A percentile compares a stretch with the other conserved stretches of the same genome.
Evolutionary conservation across 805 yeast genomes (phyloP).

Genomic region (Pichia insulana): DNA sequence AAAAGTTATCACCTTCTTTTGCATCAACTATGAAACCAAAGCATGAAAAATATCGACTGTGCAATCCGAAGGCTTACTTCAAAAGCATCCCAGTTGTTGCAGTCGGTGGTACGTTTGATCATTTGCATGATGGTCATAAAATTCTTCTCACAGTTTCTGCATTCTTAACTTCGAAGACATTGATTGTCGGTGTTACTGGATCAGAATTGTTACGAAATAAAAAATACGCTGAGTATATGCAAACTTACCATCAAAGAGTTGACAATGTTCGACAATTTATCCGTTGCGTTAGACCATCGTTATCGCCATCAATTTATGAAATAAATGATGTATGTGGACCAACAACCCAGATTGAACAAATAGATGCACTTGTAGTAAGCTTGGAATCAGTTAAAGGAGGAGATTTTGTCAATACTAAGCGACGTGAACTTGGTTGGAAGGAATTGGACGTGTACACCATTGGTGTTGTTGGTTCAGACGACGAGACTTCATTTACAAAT

Average conservation of each 20-base stretch:
- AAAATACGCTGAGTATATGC: conserved; percentile 57
- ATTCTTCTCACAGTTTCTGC: conserved; percentile 68
- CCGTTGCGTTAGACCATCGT: conserved; percentile 34
- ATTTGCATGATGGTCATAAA: conserved; percentile 91
- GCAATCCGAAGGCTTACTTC: not conserved
- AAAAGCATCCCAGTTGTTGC: conserved; percentile 31
- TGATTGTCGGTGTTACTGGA: conserved; percentile 84
- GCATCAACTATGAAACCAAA: not conserved
- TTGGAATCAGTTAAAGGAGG: conserved; percentile 77
- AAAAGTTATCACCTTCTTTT: not conserved
- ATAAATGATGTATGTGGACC: conserved; percentile 92
- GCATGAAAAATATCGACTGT: not conserved
- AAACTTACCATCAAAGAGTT: conserved; percentile 47
- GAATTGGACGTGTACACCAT: conserved; percentile 44
- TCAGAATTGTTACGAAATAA: conserved; percentile 64
- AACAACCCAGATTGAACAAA: conserved; percentile 63
- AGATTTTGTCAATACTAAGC: conserved; percentile 52
- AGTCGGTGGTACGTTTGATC: conserved; percentile 96
- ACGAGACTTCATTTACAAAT: conserved; percentile 39
- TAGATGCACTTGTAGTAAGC: conserved; percentile 76
- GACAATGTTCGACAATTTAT: conserved; percentile 42
- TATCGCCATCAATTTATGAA: conserved; percentile 45
- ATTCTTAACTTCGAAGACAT: conserved; percentile 42
- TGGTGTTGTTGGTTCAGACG: conserved; percentile 52
- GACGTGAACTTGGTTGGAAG: conserved; percentile 48